Conservation (phyloP, 176 grass and related monocot genomes). For the Tillandsia leiboldiana region DNA sequence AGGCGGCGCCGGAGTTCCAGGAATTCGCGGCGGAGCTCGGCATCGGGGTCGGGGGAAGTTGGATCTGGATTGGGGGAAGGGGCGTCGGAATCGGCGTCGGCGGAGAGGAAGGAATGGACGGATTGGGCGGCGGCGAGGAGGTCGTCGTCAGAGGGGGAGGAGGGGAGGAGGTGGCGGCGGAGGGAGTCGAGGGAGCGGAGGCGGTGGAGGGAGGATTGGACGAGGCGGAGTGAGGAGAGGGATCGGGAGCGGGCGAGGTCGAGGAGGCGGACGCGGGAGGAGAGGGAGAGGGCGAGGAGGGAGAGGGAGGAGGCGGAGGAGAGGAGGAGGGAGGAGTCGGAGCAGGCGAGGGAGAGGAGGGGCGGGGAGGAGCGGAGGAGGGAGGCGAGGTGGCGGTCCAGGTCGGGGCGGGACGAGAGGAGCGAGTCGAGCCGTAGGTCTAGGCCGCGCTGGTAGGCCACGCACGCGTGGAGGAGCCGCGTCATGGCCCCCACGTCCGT, state of each 20-base stretch:
- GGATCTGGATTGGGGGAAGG: slow-evolving; percentile 26
- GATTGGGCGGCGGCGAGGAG: slow-evolving; percentile 48
- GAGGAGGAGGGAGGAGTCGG: slow-evolving; percentile 52
- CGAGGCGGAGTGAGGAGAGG: slow-evolving; percentile 40
- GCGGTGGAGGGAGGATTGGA: slow-evolving; percentile 56
- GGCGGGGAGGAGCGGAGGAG: slow-evolving; percentile 63
- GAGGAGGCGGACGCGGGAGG: slow-evolving; percentile 63
- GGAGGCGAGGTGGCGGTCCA: slow-evolving; percentile 48
- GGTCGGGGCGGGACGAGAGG: slow-evolving; percentile 61
- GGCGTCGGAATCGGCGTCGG: slow-evolving; percentile 63
- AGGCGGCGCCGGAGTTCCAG: slow-evolving; percentile 61
- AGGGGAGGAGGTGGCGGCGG: slow-evolving; percentile 43
- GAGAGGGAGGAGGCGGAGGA: slow-evolving; percentile 55
- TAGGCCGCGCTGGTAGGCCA: slow-evolving; percentile 78
- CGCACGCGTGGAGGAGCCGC: slow-evolving; percentile 73
- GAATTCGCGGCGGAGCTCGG: slow-evolving; percentile 70
- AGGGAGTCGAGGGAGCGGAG: slow-evolving; percentile 63
- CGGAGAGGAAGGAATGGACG: slow-evolving; percentile 54
- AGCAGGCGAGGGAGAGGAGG: slow-evolving; percentile 62
- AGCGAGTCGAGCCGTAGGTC: slow-evolving; percentile 62
- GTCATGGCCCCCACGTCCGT: slow-evolving; percentile 73
- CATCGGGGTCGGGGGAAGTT: slow-evolving; percentile 28
- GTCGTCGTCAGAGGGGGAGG: slow-evolving; percentile 59
- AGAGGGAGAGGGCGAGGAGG: slow-evolving; percentile 50
- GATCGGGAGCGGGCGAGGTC: slow-evolving; percentile 61